These are phyloP conservation scores for Vitis riparia DNA, from an alignment of 164 flowering plant species.

Conservation along the genomic window DNA sequence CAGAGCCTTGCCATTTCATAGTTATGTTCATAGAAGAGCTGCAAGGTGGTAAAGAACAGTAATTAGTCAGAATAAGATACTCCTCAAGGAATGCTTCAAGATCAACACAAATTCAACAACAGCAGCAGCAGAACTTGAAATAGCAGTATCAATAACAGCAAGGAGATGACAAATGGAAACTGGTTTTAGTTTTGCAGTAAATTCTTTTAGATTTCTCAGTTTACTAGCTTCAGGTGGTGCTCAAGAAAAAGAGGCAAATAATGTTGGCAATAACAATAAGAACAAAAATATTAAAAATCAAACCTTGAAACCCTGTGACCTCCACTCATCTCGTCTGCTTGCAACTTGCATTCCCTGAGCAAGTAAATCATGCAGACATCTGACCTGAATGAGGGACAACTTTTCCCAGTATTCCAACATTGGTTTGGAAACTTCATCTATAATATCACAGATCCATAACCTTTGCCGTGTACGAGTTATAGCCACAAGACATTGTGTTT, in stretches of 20 bases:
- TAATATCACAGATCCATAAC: constrained; percentile 27
- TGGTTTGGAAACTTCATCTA: constrained; percentile 8
- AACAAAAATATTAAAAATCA: background rate
- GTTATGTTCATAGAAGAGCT: constrained; percentile 1
- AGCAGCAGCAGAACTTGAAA: too few species aligned
- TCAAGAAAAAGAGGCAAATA: background rate
- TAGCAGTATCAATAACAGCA: too few species aligned
- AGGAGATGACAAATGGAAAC: too few species aligned
- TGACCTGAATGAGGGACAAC: constrained; percentile 4
- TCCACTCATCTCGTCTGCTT: constrained; percentile 16
- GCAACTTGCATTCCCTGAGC: constrained; percentile 12
- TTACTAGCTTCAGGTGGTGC: background rate
- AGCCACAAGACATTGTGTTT: constrained; percentile 19
- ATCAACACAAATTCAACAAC: too few species aligned
- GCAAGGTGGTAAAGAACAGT: background rate
- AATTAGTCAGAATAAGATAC: background rate
- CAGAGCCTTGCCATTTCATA: constrained; percentile 11
- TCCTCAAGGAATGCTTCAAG: background rate
- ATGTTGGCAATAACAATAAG: background rate
- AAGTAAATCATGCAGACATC: constrained; percentile 8
- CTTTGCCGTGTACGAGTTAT: constrained; percentile 23
- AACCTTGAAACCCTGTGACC: constrained; percentile 14
- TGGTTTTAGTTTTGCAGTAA: too few species aligned
- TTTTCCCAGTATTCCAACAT: constrained; percentile 16
- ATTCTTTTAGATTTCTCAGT: too few species aligned